Evolutionary conservation across 345 rosid species (phyloP), one percentile per base, ranked within the genome.

Genomic region (Excoecaria cochinchinensis): DNA sequence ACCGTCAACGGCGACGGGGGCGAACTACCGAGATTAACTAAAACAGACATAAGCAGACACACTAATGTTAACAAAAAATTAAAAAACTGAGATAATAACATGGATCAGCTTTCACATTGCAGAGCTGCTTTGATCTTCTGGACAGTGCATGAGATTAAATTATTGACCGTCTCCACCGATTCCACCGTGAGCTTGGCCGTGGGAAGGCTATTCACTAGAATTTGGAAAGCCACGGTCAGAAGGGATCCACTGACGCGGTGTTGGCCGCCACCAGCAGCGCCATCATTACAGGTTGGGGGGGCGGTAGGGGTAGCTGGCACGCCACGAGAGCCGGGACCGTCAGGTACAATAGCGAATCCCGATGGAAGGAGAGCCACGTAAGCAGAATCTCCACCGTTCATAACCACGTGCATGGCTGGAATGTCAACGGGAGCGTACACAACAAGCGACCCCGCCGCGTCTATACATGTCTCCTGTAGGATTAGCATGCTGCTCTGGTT

Each of bases 381-480:
- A 21, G 97, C 88, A 0, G 99, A 90, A 87, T 96, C 99, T 0
- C 97, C 97, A 63, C 99, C 98, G 83, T 89, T 92, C 98, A 93
- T 93, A 2, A 96, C 98, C 16, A 87, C 86, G 80, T 89, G 97
- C 99, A 96, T 96, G 67, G 98, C 97, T 0, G 97, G 94, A 1
- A 93, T 87, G 85, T 96, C 99, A 22, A 96, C 98, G 4, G 99
- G 99, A 38, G 97, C 98, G 95, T 96, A 93, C 50, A 96, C 99
- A 6, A 96, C 97, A 79, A 92, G 91, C 56, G 99, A 93, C 46
- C 98, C 98, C 60, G 97, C 85, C 0, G 95, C 89, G 89, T 96
- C 99, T 75, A 88, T 88, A 87, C 94, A 92, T 2, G 97, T 96
- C 88, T 96, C 99, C 78, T 93, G 99, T 36, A 96, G 85, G 68